These are phyloP conservation scores for Odontarrhena argentea DNA, from an alignment of 345 rosid genomes.

Conservation along the genomic window DNA sequence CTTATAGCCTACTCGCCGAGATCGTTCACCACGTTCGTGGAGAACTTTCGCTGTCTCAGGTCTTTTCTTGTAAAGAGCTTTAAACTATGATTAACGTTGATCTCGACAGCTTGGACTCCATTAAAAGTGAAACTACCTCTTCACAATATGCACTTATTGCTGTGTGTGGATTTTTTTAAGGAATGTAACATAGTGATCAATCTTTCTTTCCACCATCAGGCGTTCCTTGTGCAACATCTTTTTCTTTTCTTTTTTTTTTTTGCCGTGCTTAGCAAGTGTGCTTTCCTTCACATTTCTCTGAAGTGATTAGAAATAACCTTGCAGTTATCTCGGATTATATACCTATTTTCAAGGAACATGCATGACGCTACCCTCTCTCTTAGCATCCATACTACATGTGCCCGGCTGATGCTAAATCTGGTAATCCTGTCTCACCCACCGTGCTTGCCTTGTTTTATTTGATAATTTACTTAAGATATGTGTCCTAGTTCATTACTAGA, in stretches of 20 bases:
- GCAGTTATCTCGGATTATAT: conserved; percentile 96
- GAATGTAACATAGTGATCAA: conserved; percentile 12
- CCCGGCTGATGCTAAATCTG: conserved; percentile 98
- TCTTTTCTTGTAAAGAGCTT: conserved; percentile 30
- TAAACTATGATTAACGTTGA: conserved; percentile 15
- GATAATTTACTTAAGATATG: conserved; percentile 24
- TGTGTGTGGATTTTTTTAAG: not conserved
- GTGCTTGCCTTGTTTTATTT: conserved; percentile 20
- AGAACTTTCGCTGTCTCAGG: conserved; percentile 90
- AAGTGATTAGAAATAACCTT: conserved; percentile 21
- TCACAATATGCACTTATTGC: conserved; percentile 17
- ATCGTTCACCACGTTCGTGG: conserved; percentile 97
- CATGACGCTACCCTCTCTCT: conserved; percentile 96
- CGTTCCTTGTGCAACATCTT: not conserved
- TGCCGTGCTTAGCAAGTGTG: conserved; percentile 11
- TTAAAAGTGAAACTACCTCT: conserved; percentile 1
- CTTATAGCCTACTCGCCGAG: conserved; percentile 96
- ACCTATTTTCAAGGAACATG: conserved; percentile 96
- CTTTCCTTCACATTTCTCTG: conserved; percentile 30
- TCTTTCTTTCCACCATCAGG: conserved; percentile 14
- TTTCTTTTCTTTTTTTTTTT: not conserved
- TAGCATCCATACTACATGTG: conserved; percentile 95
- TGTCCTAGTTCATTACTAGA: conserved; percentile 23
- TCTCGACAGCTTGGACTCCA: conserved; percentile 13
- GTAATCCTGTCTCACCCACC: conserved; percentile 44